Evolutionary conservation across 306 rosid species (phyloP), one percentile per base, ranked within the genome.

Genomic region (Citrullus amarus): DNA sequence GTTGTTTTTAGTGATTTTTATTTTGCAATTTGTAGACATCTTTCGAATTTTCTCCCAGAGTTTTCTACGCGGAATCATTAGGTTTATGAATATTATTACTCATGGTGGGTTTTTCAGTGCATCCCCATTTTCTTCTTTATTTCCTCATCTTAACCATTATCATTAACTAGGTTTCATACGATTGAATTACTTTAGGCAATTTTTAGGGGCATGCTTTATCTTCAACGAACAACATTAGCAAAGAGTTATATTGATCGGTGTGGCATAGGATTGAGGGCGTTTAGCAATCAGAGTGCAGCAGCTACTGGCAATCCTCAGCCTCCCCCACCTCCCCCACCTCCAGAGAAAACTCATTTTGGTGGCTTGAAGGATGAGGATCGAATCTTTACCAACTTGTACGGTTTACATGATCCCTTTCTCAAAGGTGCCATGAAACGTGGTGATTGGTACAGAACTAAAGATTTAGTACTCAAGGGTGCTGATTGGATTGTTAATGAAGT

Each of bases 401-500:
- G 99, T 53, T n/a, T 91, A 82, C 90, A 92, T 9, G 99, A 95
- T 68, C 99, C 99, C 73, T 95, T 95, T 83, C 90, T 95, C 46
- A 92, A 92, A 88, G 99, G 99, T 77, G 97, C 99, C 79, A 90
- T 91, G 97, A 95, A 92, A 78, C 83, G 99, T 55, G 99, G 99
- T 44, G 99, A 96, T 80, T 96, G 98, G 99, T 6, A 88, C 69
- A 85, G 94, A 79, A 95, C 99, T 30, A 96, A 96, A 81, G 99
- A 96, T 84, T 78, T 96, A 83, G 98, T 96, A 46, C 59, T 88
- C 38, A 96, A 96, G 89, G 98, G 99, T 63, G 46, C 93, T 78
- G 99, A 96, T 87, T 96, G 99, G 99, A 92, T 96, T 86, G 97
- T 92, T n/a, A 96, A 90, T 83, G 99, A 96, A 80, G 81, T 96